phyloP scores from a whole-genome alignment of 2,329 filamentous ascomycete genomes.

The Phialemonium atrogriseum region DNA sequence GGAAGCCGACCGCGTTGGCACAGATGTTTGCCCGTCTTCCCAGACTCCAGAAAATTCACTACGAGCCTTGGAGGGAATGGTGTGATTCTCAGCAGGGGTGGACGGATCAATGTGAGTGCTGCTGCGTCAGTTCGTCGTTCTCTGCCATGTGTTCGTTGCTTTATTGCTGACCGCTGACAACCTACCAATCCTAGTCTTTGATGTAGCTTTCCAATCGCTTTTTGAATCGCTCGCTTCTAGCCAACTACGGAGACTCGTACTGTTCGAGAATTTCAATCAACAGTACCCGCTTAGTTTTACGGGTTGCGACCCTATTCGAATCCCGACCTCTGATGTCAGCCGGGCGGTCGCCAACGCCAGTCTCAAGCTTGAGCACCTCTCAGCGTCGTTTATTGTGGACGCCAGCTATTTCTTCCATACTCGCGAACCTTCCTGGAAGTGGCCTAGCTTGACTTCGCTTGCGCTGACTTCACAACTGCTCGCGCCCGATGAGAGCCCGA shows the following conservation, averaged over 20 bases:
- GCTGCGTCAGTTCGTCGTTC: no score
- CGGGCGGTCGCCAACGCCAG: conserved; percentile 15
- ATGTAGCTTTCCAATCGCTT: conserved; percentile 11
- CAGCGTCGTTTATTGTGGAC: conserved; percentile 21
- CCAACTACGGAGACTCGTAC: conserved; percentile 9
- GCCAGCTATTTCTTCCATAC: conserved; percentile 21
- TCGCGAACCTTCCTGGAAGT: conserved; percentile 14
- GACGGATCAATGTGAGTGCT: conserved; percentile 9
- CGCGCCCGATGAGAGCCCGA: conserved; percentile 10
- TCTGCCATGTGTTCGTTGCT: no score
- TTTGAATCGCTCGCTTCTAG: conserved; percentile 10
- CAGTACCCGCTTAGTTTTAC: conserved; percentile 15
- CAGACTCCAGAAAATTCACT: conserved; percentile 20
- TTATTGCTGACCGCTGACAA: conserved; percentile 4
- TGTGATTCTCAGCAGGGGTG: conserved; percentile 2
- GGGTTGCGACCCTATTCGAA: conserved; percentile 11
- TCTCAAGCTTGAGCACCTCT: conserved; percentile 18
- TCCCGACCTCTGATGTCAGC: conserved; percentile 13
- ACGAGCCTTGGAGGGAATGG: conserved; percentile 24
- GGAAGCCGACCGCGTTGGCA: conserved; percentile 19
- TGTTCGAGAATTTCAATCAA: conserved; percentile 25
- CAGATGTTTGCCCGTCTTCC: conserved; percentile 21
- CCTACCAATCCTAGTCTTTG: no score
- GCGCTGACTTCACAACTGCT: conserved; percentile 21
- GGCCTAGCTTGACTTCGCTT: conserved; percentile 22